Percentiles rank a stretch among this genome's conserved stretches.
phyloP scores from a whole-genome alignment of 805 yeast species.

The Blastobotrys americana region DNA sequence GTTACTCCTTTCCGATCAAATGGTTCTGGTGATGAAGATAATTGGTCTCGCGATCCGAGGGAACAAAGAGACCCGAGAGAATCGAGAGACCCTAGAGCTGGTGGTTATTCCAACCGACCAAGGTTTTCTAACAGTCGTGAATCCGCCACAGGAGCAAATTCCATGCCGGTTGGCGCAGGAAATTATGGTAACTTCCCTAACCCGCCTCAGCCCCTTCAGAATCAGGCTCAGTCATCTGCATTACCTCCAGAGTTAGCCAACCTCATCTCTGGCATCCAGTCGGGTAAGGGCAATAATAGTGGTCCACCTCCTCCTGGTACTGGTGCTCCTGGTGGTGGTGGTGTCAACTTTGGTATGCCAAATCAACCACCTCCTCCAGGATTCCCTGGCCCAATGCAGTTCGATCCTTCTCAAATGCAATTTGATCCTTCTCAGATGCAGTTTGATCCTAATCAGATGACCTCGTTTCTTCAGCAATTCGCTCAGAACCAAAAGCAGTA shows the following conservation, averaged over 20 bases:
- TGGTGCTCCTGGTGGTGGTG: too few species aligned
- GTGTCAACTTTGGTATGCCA: too few species aligned
- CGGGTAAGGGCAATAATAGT: not conserved
- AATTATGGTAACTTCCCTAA: not conserved
- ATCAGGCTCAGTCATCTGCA: too few species aligned
- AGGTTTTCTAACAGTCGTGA: not conserved
- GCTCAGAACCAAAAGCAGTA: conserved; percentile 5
- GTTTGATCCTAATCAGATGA: conserved; percentile 1
- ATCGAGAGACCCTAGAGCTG: conserved; percentile 1
- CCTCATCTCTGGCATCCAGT: conserved; percentile 10
- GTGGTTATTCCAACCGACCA: conserved; percentile 4
- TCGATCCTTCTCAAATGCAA: too few species aligned
- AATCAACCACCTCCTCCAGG: not conserved
- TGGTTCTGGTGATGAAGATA: conserved; percentile 9
- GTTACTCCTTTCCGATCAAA: conserved; percentile 70
- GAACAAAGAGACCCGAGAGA: conserved; percentile 8
- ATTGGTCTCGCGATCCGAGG: conserved; percentile 6
- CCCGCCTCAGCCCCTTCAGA: too few species aligned
- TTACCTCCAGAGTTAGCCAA: conserved; percentile 16
- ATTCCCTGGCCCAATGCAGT: conserved; percentile 1
- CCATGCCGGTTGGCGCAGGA: conserved; percentile 3
- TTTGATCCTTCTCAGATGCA: too few species aligned
- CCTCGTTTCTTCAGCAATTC: conserved; percentile 6
- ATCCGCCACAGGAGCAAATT: not conserved
- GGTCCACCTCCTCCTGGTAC: too few species aligned